These are phyloP conservation scores for Mucor circinelloides DNA, from an alignment of 371 early-diverging fungal species.

Conservation along the genomic window DNA sequence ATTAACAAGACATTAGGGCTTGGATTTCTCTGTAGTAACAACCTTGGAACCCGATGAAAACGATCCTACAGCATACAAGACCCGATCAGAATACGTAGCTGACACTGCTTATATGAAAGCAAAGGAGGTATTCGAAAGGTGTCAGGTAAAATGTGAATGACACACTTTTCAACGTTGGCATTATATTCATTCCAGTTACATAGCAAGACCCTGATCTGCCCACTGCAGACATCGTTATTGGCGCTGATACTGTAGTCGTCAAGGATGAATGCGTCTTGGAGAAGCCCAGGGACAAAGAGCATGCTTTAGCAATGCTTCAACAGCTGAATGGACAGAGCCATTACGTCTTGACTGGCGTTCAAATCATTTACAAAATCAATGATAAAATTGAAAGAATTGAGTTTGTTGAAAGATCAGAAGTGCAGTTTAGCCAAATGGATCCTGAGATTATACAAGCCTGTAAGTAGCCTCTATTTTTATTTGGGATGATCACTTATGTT, in stretches of 20 bases:
- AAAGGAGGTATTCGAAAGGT: constrained; percentile 39
- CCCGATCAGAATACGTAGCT: constrained; percentile 33
- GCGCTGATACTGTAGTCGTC: constrained; percentile 83
- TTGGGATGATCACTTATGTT: constrained; percentile 8
- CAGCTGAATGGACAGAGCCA: constrained; percentile 62
- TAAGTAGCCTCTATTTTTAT: constrained; percentile 28
- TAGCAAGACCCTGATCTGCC: constrained; percentile 34
- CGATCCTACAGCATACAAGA: constrained; percentile 30
- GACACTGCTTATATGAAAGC: constrained; percentile 48
- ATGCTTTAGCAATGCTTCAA: constrained; percentile 62
- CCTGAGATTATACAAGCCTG: constrained; percentile 67
- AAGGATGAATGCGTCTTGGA: constrained; percentile 57
- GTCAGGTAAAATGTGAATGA: constrained; percentile 23
- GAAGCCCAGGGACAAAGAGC: constrained; percentile 56
- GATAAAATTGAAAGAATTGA: constrained; percentile 23
- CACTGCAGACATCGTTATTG: constrained; percentile 68
- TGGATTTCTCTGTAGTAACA: constrained; percentile 63
- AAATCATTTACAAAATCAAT: constrained; percentile 39
- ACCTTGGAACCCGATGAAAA: constrained; percentile 42
- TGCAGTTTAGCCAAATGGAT: constrained; percentile 47
- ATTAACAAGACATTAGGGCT: constrained; percentile 38
- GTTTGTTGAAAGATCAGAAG: constrained; percentile 55
- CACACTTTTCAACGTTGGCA: neutral
- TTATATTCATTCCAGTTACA: neutral
- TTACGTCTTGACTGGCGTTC: constrained; percentile 68